These are phyloP conservation scores for Diplosphaera chodatii DNA, from an alignment of 139 green algal species.

Conservation along the genomic window DNA sequence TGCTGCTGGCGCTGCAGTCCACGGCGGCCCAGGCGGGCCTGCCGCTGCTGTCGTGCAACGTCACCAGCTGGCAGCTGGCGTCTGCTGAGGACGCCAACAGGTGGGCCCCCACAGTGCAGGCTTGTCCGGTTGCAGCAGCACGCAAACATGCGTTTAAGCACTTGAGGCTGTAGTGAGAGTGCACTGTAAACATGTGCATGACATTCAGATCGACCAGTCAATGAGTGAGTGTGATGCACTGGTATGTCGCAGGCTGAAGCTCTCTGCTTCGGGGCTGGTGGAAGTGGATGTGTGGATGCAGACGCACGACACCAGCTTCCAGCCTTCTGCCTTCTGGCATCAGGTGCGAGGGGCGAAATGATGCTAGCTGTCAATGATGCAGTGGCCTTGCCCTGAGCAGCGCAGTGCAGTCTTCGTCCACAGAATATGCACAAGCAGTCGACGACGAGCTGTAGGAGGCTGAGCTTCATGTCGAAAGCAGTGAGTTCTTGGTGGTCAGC, in stretches of 20 bases:
- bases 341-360: not conserved
- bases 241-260: not conserved
- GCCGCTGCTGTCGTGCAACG: not conserved
- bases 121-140: too few relatives aligned
- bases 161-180: too few relatives aligned
- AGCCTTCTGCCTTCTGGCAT: not conserved
- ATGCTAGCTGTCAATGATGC: too few relatives aligned
- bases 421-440: too few relatives aligned
- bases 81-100: not conserved
- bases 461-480: too few relatives aligned
- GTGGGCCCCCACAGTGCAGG: not conserved
- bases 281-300: not conserved
- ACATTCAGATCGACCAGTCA: too few relatives aligned
- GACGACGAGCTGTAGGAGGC: too few relatives aligned
- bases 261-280: not conserved
- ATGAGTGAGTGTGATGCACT: not conserved
- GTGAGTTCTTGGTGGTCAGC: too few relatives aligned
- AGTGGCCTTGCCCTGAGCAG: not conserved
- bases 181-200: too few relatives aligned
- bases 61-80: not conserved
- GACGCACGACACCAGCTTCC: not conserved
- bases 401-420: too few relatives aligned
- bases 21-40: not conserved
- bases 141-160: too few relatives aligned
- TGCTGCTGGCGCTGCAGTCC: not conserved